These are phyloP conservation scores for Pseudoturritis turrita DNA, from an alignment of 345 rosid genomes.

Conservation along the genomic window DNA sequence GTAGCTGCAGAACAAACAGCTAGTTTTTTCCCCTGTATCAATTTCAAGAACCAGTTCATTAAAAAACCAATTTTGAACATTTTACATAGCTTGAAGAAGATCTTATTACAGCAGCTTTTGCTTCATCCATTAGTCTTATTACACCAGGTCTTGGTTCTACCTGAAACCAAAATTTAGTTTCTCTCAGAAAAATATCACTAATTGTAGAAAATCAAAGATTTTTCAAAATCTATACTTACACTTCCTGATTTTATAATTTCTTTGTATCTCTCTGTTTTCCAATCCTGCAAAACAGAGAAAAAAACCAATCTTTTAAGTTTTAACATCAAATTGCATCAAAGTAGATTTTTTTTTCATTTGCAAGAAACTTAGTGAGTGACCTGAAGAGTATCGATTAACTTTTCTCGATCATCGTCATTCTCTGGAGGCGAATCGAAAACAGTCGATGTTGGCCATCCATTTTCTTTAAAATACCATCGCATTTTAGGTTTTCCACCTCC, in stretches of 20 bases:
- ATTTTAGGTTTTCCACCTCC: conserved; percentile 98
- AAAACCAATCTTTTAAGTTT: background rate
- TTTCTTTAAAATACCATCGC: conserved; percentile 95
- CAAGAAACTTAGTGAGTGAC: conserved; percentile 29
- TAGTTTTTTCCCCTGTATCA: conserved; percentile 63
- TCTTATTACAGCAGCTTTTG: conserved; percentile 73
- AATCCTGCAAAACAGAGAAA: conserved; percentile 48
- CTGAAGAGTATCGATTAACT: conserved; percentile 82
- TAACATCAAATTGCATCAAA: background rate
- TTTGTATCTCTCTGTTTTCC: conserved; percentile 97
- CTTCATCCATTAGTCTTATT: conserved; percentile 88
- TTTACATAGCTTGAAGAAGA: background rate
- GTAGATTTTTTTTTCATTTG: background rate
- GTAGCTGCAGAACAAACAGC: conserved; percentile 98
- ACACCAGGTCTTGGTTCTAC: conserved; percentile 95
- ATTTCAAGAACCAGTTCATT: background rate
- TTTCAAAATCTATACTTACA: conserved; percentile 43
- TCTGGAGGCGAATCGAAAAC: conserved; percentile 53
- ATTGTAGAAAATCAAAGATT: background rate
- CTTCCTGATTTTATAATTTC: conserved; percentile 90
- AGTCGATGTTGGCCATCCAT: conserved; percentile 89
- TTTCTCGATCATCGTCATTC: conserved; percentile 60
- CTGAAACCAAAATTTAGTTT: conserved; percentile 35
- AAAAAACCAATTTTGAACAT: background rate
- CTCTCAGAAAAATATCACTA: background rate